Percentiles rank a stretch among this genome's conserved stretches.
Evolutionary conservation across 805 yeast species (phyloP).

Genomic region (Lipomyces lipofer): DNA sequence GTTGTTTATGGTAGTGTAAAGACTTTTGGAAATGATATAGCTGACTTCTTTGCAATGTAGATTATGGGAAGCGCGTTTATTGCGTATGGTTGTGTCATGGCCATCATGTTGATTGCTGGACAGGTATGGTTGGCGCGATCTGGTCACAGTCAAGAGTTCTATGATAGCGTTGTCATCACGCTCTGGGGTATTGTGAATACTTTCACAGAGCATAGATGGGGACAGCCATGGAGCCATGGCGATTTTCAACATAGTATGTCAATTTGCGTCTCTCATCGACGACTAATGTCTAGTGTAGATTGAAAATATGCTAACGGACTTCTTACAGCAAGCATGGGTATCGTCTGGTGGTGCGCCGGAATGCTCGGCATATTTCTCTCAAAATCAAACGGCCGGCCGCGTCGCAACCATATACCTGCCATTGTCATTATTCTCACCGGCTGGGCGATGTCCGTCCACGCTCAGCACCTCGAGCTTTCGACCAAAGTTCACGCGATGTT

Average conservation of each 20-base stretch:
- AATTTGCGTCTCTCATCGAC: neutral
- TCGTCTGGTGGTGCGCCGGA: slow-evolving; percentile 96
- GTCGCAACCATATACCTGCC: slow-evolving; percentile 77
- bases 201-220: slow-evolving; percentile 97
- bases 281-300: neutral
- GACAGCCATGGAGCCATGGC: slow-evolving; percentile 88
- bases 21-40: neutral
- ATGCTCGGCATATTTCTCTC: slow-evolving; percentile 77
- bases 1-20: no score
- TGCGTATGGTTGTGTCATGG: slow-evolving; percentile 70
- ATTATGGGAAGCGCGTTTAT: slow-evolving; percentile 93
- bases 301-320: slow-evolving; percentile 2
- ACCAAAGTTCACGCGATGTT: slow-evolving; percentile 87
- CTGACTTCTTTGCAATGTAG: slow-evolving; percentile 5
- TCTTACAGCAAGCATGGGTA: slow-evolving; percentile 78
- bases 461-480: slow-evolving; percentile 70
- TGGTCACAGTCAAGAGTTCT: slow-evolving; percentile 74
- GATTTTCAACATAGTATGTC: slow-evolving; percentile 61
- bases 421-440: slow-evolving; percentile 84
- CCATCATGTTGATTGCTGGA: slow-evolving; percentile 67
- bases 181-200: slow-evolving; percentile 92
- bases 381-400: slow-evolving; percentile 46
- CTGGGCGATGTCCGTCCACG: slow-evolving; percentile 90
- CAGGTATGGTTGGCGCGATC: slow-evolving; percentile 51
- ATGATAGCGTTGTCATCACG: slow-evolving; percentile 77